Evolutionary conservation across 495 filamentous ascomycete genomes (phyloP).

Genomic region (Jackrogersella multiformis): DNA sequence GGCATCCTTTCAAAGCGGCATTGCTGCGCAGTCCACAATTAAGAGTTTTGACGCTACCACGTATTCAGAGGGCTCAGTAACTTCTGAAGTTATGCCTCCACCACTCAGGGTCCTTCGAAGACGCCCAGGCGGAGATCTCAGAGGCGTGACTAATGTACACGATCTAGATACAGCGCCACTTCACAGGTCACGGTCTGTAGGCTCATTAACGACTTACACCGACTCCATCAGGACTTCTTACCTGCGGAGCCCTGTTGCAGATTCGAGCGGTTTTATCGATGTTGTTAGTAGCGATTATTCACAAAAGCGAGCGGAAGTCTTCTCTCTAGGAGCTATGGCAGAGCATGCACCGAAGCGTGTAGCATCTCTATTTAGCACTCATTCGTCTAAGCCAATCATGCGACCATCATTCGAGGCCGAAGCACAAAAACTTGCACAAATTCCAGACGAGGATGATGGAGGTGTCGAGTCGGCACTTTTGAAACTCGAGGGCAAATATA

Average conservation of each 20-base stretch:
- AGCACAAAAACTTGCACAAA: conserved; percentile 84
- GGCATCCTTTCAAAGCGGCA: conserved; percentile 78
- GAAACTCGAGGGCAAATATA: conserved; percentile 91
- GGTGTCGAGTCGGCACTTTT: conserved; percentile 90
- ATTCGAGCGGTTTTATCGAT: conserved; percentile 56
- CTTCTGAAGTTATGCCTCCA: conserved; percentile 52
- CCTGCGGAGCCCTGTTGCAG: conserved; percentile 50
- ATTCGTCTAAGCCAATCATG: conserved; percentile 78
- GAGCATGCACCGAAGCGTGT: conserved; percentile 55
- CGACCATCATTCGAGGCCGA: conserved; percentile 90
- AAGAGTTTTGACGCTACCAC: conserved; percentile 68
- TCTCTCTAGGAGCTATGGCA: conserved; percentile 68
- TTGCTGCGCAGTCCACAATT: conserved; percentile 66
- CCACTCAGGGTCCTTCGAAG: conserved; percentile 77
- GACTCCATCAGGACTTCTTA: conserved; percentile 74
- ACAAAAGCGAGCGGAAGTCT: conserved; percentile 51
- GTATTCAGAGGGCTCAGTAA: conserved; percentile 57
- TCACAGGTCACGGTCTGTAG: conserved; percentile 73
- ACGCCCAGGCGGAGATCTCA: conserved; percentile 88
- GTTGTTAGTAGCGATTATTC: conserved; percentile 55
- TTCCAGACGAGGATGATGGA: conserved; percentile 94
- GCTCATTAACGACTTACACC: conserved; percentile 73
- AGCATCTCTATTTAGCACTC: conserved; percentile 74
- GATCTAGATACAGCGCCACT: conserved; percentile 66
- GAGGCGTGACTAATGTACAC: conserved; percentile 77